Percentiles rank a stretch among this genome's conserved stretches.
phyloP scores from a whole-genome alignment of 2,329 filamentous ascomycete genomes.

The Rutstroemia sydowiana region DNA sequence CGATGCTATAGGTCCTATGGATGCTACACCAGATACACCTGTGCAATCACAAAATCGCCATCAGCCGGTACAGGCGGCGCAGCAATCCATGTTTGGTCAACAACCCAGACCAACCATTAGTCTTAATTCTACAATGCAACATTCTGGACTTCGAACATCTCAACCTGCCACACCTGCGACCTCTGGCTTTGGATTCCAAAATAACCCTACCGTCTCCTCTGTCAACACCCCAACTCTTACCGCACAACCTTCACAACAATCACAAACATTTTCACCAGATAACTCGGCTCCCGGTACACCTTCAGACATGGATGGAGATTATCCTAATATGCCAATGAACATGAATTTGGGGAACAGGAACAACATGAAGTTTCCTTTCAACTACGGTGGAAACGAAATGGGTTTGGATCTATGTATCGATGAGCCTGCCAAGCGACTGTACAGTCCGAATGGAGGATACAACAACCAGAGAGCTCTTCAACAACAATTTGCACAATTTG shows the following conservation, averaged over 20 bases:
- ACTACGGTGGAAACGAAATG: constrained; percentile 38
- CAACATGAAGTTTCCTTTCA: constrained; percentile 32
- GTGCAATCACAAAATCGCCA: constrained; percentile 33
- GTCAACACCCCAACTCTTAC: constrained; percentile 91
- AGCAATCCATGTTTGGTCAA: constrained; percentile 58
- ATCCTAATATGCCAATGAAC: constrained; percentile 51
- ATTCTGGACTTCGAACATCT: constrained; percentile 75
- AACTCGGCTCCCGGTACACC: constrained; percentile 64
- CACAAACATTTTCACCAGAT: constrained; percentile 39
- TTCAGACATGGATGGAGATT: constrained; percentile 67
- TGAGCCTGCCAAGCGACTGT: constrained; percentile 88
- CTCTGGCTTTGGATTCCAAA: constrained; percentile 70
- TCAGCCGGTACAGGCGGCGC: constrained; percentile 60
- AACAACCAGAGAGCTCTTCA: constrained; percentile 58
- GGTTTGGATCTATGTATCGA: constrained; percentile 66
- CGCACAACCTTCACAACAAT: constrained; percentile 58
- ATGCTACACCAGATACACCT: constrained; percentile 47
- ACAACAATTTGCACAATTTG: constrained; percentile 63
- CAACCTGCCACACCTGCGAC: constrained; percentile 80
- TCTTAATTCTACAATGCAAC: constrained; percentile 60
- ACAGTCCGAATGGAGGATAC: constrained; percentile 73
- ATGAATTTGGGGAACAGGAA: constrained; percentile 48
- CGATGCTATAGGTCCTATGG: constrained; percentile 63
- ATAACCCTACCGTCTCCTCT: constrained; percentile 93
- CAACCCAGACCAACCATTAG: constrained; percentile 66